phyloP scores from a whole-genome alignment of 2,329 filamentous ascomycete species.

The Cordyceps farinosa region DNA sequence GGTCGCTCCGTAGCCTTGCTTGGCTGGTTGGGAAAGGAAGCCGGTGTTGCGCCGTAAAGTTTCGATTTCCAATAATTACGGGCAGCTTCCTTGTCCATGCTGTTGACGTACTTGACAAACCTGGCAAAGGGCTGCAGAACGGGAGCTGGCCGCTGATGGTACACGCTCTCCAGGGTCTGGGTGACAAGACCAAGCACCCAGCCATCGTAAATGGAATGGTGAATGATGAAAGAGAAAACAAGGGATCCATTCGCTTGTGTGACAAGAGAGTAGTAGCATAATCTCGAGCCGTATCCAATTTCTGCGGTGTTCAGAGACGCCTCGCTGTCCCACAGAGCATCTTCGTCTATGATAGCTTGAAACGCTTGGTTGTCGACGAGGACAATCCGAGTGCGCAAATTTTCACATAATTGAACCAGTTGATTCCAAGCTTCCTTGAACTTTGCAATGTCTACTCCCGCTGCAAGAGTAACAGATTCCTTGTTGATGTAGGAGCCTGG shows the following conservation, averaged over 20 bases:
- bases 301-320: background rate
- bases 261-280: background rate
- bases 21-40: background rate
- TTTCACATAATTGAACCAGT: conserved; percentile 17
- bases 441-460: conserved; percentile 11
- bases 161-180: background rate
- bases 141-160: background rate
- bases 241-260: background rate
- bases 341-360: conserved; percentile 20
- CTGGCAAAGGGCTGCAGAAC: background rate
- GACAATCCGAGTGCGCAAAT: conserved; percentile 24
- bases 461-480: conserved; percentile 17
- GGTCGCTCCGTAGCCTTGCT: background rate
- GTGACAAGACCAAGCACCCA: background rate
- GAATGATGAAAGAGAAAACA: background rate
- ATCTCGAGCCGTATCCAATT: background rate
- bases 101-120: background rate
- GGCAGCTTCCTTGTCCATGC: background rate
- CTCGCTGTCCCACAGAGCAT: background rate
- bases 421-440: conserved; percentile 23
- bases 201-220: conserved; percentile 2
- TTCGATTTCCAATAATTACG: background rate
- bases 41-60: background rate
- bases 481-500: conserved; percentile 23
- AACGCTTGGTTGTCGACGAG: conserved; percentile 15